These are phyloP conservation scores for Dunaliella primolecta DNA, from an alignment of 139 green algal genomes.

Conservation along the genomic window DNA sequence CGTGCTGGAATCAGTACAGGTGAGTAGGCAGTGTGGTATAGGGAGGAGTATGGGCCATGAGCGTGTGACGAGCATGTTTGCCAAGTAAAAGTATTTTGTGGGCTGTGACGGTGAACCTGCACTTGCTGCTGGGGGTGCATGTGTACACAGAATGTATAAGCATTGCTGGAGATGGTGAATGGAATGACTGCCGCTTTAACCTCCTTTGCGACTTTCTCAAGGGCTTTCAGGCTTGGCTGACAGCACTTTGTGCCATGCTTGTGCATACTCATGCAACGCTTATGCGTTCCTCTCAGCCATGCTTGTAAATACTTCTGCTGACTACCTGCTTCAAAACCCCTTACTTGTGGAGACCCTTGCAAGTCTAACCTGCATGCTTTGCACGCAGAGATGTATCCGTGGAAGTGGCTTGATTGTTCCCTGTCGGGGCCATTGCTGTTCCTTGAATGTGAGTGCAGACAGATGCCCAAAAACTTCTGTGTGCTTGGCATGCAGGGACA, in stretches of 20 bases:
- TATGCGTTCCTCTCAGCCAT: no score
- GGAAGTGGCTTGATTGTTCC: no score
- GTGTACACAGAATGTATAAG: no score
- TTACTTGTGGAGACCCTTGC: not conserved
- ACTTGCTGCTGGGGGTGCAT: no score
- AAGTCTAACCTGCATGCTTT: not conserved
- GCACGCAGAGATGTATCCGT: not conserved
- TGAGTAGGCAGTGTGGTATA: not conserved
- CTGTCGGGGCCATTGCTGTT: no score
- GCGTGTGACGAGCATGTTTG: not conserved
- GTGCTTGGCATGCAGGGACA: not conserved
- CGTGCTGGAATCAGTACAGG: conserved; percentile 79
- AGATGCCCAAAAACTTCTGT: not conserved
- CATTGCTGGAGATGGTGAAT: not conserved
- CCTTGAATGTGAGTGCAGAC: not conserved
- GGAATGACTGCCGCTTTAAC: not conserved
- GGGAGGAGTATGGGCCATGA: not conserved
- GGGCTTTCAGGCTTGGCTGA: no score
- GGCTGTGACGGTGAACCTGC: not conserved
- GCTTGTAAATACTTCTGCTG: no score
- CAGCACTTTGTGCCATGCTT: no score
- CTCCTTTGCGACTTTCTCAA: not conserved
- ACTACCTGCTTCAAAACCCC: not conserved
- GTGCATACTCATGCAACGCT: no score
- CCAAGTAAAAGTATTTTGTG: not conserved